A percentile compares a stretch with the other conserved stretches of the same genome.
These are phyloP conservation scores for Colletotrichum karsti DNA, from an alignment of 2,329 filamentous ascomycete genomes.

Conservation along the genomic window DNA sequence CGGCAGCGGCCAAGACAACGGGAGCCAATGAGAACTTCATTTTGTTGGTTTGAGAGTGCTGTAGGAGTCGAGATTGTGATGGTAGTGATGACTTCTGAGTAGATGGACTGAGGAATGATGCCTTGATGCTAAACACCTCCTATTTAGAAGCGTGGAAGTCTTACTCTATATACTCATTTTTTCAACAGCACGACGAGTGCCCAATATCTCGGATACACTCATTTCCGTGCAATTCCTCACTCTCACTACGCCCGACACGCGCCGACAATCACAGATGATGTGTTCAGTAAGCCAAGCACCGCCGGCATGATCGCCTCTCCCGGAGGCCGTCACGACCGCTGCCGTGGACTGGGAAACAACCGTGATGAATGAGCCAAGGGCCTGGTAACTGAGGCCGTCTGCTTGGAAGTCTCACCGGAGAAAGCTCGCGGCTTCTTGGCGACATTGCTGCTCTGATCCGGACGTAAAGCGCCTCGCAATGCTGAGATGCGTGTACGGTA, in stretches of 20 bases:
- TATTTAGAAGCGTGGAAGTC: background rate
- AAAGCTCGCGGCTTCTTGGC: background rate
- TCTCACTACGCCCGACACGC: background rate
- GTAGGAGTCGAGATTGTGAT: background rate
- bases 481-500: background rate
- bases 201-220: background rate
- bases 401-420: background rate
- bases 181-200: background rate
- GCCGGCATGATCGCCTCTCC: background rate
- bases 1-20: conserved; percentile 5
- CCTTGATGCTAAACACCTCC: background rate
- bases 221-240: background rate
- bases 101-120: no score
- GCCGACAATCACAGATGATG: background rate
- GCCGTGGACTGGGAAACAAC: background rate
- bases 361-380: conserved; percentile 23
- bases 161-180: background rate
- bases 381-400: background rate
- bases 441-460: background rate
- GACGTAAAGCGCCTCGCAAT: background rate
- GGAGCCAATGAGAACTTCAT: conserved; percentile 19
- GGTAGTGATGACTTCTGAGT: no score
- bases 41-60: background rate
- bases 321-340: background rate
- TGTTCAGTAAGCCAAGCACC: conserved; percentile 14